phyloP scores from a whole-genome alignment of 345 rosid species.

The Corchorus olitorius region DNA sequence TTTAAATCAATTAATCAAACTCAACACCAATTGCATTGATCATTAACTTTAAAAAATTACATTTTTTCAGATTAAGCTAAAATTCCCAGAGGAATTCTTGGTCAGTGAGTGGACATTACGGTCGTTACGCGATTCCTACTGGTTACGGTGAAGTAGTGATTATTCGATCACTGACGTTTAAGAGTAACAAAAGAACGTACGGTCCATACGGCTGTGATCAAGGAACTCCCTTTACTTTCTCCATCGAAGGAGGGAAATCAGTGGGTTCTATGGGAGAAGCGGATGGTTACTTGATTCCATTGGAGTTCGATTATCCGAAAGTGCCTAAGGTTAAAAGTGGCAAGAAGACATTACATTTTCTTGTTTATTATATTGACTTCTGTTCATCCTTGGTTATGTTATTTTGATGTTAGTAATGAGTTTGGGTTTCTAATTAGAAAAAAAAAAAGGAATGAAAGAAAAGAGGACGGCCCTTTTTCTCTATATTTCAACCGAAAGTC shows the following conservation, averaged over 20 bases:
- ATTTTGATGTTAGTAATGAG: no score
- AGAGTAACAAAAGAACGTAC: conserved; percentile 59
- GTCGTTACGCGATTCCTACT: no score
- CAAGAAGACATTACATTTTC: no score
- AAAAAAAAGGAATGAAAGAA: no score
- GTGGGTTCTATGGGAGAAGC: conserved; percentile 65
- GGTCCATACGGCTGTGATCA: conserved; percentile 75
- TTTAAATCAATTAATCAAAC: not conserved
- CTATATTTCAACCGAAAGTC: no score
- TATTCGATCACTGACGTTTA: conserved; percentile 66
- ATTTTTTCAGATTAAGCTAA: conserved; percentile 58
- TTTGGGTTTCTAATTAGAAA: no score
- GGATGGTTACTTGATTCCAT: conserved; percentile 81
- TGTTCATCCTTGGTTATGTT: no score
- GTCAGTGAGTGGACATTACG: conserved; percentile 59
- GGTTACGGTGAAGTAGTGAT: no score
- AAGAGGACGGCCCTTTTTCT: no score
- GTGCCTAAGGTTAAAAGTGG: conserved; percentile 18
- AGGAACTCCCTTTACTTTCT: conserved; percentile 70
- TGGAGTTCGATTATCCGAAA: conserved; percentile 55
- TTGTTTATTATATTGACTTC: no score
- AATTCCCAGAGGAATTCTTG: conserved; percentile 71
- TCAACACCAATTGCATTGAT: not conserved
- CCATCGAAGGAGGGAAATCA: conserved; percentile 57
- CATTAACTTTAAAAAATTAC: no score